Conservation (phyloP, 2,329 filamentous ascomycete species). For the Pseudogymnoascus sp. region DNA sequence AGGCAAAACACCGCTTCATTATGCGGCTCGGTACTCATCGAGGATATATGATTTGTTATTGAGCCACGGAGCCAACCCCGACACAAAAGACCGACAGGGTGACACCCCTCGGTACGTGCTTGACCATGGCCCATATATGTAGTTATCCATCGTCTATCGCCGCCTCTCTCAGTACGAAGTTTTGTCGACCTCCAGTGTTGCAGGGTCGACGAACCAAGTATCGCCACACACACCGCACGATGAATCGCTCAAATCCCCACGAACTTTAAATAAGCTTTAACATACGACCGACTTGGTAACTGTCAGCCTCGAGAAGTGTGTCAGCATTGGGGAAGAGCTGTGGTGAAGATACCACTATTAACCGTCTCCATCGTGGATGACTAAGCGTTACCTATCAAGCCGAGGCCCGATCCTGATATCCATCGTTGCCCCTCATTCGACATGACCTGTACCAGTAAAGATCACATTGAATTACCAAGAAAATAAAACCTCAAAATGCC, state of each 20-base stretch:
- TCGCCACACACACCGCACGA: neutral
- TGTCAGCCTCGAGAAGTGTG: neutral
- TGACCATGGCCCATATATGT: neutral
- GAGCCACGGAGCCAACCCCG: neutral
- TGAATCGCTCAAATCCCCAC: neutral
- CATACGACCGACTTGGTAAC: neutral
- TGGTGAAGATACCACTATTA: neutral
- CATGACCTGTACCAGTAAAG: neutral
- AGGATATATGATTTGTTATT: neutral
- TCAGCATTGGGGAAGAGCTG: neutral
- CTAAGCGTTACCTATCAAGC: neutral
- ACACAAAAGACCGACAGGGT: constrained; percentile 28
- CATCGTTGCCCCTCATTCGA: neutral
- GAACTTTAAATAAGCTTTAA: constrained; percentile 23
- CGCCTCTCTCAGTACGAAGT: neutral
- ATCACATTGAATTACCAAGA: neutral
- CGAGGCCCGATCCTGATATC: neutral
- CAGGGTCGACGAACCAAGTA: neutral
- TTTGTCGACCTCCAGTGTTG: neutral
- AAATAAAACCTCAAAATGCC: constrained; percentile 34
- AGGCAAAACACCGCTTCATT: neutral
- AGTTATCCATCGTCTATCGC: neutral
- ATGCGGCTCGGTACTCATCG: neutral
- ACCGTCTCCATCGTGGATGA: neutral
- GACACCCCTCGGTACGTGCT: constrained; percentile 50